phyloP scores from a whole-genome alignment of 2,329 filamentous ascomycete genomes.

The Tothia fuscella region DNA sequence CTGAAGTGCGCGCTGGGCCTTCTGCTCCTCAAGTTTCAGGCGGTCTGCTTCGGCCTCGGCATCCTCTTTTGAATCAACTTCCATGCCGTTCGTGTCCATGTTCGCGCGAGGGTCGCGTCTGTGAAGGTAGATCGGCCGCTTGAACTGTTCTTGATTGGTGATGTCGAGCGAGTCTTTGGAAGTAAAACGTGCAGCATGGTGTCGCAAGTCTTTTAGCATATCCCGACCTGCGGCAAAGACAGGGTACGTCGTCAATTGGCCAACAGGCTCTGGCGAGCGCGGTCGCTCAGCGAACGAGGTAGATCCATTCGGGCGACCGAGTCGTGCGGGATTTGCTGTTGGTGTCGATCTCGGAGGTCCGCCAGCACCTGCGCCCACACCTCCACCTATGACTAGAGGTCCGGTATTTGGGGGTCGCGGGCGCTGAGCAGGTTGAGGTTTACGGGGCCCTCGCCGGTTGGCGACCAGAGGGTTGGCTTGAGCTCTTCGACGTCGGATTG shows the following conservation, averaged over 20 bases:
- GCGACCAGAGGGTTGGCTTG: conserved; percentile 28
- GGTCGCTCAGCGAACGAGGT: conserved; percentile 19
- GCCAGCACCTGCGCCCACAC: too few relatives aligned
- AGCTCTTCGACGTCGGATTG: conserved; percentile 22
- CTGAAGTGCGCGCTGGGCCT: conserved; percentile 74
- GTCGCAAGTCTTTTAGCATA: conserved; percentile 65
- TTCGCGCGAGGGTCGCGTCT: conserved; percentile 71
- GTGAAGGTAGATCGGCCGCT: conserved; percentile 77
- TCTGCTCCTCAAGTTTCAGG: conserved; percentile 43
- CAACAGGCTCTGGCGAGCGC: not conserved
- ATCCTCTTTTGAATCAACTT: conserved; percentile 51
- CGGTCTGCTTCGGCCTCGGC: conserved; percentile 57
- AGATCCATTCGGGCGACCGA: too few relatives aligned
- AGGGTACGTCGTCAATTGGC: conserved; percentile 39
- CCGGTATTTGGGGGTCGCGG: too few relatives aligned
- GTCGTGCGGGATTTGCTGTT: too few relatives aligned
- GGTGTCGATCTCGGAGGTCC: too few relatives aligned
- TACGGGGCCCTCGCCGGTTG: too few relatives aligned
- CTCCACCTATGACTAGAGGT: too few relatives aligned
- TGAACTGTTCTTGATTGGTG: conserved; percentile 71
- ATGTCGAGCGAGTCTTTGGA: conserved; percentile 50
- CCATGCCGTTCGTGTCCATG: conserved; percentile 27
- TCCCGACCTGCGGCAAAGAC: conserved; percentile 75
- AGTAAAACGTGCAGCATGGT: conserved; percentile 78
- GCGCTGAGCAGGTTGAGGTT: too few relatives aligned